Evolutionary conservation across 495 filamentous ascomycete species (phyloP).

Genomic region (Neurospora terricola): DNA sequence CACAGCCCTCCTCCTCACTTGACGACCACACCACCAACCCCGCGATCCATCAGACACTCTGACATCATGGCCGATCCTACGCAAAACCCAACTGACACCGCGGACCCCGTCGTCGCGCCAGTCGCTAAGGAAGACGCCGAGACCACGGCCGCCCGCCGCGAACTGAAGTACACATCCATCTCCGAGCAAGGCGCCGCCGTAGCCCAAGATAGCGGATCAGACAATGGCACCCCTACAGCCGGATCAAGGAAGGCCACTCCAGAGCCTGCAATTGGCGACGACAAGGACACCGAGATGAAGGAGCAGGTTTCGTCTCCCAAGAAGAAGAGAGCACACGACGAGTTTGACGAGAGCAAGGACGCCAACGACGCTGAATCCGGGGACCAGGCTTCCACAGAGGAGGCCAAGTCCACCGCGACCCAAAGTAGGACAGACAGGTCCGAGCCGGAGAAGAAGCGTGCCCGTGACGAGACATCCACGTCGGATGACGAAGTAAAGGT

Average conservation of each 20-base stretch:
- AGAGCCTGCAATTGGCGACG: slow-evolving; percentile 18
- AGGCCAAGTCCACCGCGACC: slow-evolving; percentile 10
- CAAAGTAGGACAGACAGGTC: slow-evolving; percentile 32
- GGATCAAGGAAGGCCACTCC: slow-evolving; percentile 15
- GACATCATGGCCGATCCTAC: slow-evolving; percentile 27
- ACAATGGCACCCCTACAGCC: not conserved
- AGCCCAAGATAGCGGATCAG: slow-evolving; percentile 12
- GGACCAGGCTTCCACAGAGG: slow-evolving; percentile 29
- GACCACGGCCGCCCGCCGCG: slow-evolving; percentile 43
- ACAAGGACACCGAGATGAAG: slow-evolving; percentile 26
- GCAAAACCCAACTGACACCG: slow-evolving; percentile 23
- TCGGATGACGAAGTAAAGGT: slow-evolving; percentile 1
- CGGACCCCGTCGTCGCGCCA: slow-evolving; percentile 15
- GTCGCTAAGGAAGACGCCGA: slow-evolving; percentile 39
- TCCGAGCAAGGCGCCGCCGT: slow-evolving; percentile 21
- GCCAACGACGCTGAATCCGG: slow-evolving; percentile 13
- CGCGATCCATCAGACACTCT: slow-evolving; percentile 1
- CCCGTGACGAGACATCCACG: slow-evolving; percentile 23
- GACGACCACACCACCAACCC: slow-evolving; percentile 1
- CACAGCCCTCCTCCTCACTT: not conserved
- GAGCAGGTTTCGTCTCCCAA: slow-evolving; percentile 43
- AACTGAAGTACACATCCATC: slow-evolving; percentile 44
- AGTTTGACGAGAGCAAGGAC: slow-evolving; percentile 35
- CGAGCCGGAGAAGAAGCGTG: slow-evolving; percentile 48
- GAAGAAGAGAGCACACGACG: slow-evolving; percentile 47